phyloP scores from a whole-genome alignment of 495 filamentous ascomycete species.

The Corynascus novoguineensis region DNA sequence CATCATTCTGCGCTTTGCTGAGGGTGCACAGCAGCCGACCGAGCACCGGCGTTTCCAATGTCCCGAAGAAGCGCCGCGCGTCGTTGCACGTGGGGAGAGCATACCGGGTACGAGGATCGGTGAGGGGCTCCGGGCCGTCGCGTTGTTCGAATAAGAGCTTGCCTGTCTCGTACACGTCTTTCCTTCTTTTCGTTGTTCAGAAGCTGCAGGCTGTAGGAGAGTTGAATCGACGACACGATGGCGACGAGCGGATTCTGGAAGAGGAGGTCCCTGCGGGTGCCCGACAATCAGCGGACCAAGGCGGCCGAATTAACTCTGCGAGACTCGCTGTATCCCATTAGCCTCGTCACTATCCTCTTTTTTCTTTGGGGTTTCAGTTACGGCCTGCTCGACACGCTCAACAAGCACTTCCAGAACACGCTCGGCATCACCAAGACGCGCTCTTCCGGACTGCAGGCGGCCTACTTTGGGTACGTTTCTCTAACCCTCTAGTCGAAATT shows the following conservation, averaged over 20 bases:
- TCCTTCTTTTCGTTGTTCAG: background rate
- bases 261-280: slow-evolving; percentile 35
- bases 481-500: background rate
- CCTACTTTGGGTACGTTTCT: slow-evolving; percentile 35
- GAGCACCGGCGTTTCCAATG: too few relatives aligned
- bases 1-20: too few relatives aligned
- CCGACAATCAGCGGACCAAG: slow-evolving; percentile 46
- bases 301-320: slow-evolving; percentile 55
- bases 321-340: slow-evolving; percentile 44
- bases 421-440: slow-evolving; percentile 39
- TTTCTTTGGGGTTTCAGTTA: slow-evolving; percentile 84
- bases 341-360: slow-evolving; percentile 70
- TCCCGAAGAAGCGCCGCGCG: too few relatives aligned
- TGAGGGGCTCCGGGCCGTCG: too few relatives aligned
- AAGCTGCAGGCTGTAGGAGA: background rate
- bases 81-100: too few relatives aligned
- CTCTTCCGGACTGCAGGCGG: slow-evolving; percentile 33
- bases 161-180: too few relatives aligned
- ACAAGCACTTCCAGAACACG: slow-evolving; percentile 32
- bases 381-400: slow-evolving; percentile 55
- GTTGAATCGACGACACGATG: background rate
- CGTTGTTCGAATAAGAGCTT: too few relatives aligned
- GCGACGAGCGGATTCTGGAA: slow-evolving; percentile 15
- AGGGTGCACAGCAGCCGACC: too few relatives aligned
- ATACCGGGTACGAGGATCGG: too few relatives aligned